These are phyloP conservation scores for Rhododendron williamsianum DNA, from an alignment of 148 eudicot species.

Conservation along the genomic window DNA sequence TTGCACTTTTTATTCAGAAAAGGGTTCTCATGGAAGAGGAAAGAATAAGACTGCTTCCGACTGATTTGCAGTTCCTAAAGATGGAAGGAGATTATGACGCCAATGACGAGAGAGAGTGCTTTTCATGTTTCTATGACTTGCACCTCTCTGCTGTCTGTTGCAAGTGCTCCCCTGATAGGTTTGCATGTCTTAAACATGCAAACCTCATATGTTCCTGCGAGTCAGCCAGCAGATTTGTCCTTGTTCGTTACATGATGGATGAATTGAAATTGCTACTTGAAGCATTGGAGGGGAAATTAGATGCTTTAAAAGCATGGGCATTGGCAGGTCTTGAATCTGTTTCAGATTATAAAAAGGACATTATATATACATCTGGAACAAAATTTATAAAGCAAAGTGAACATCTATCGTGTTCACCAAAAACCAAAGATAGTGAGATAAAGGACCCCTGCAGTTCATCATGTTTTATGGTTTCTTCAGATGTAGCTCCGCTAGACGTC, in stretches of 20 bases:
- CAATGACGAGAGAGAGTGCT: conserved; percentile 50
- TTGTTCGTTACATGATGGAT: conserved; percentile 40
- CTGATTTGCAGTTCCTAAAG: conserved; percentile 20
- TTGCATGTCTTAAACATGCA: conserved; percentile 55
- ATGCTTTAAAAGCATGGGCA: conserved; percentile 32
- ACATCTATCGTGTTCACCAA: conserved; percentile 4
- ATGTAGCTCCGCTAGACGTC: background rate
- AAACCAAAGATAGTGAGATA: background rate
- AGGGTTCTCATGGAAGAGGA: conserved; percentile 42
- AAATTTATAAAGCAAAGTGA: conserved; percentile 4
- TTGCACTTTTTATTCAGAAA: conserved; percentile 25
- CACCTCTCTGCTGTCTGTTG: conserved; percentile 47
- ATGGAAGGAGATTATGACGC: conserved; percentile 42
- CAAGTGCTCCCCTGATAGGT: conserved; percentile 47
- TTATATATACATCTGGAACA: background rate
- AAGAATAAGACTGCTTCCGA: conserved; percentile 31
- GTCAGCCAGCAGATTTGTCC: conserved; percentile 23
- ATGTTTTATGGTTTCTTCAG: background rate
- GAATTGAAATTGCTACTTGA: conserved; percentile 38
- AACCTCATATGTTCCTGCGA: conserved; percentile 36
- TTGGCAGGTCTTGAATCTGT: conserved; percentile 15
- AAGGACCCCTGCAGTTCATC: background rate
- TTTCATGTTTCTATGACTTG: conserved; percentile 53
- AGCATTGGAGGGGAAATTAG: conserved; percentile 39
- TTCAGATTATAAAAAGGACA: background rate